Base-by-base conservation (phyloP, 345 rosid genomes). In the Garcia nutans region DNA sequence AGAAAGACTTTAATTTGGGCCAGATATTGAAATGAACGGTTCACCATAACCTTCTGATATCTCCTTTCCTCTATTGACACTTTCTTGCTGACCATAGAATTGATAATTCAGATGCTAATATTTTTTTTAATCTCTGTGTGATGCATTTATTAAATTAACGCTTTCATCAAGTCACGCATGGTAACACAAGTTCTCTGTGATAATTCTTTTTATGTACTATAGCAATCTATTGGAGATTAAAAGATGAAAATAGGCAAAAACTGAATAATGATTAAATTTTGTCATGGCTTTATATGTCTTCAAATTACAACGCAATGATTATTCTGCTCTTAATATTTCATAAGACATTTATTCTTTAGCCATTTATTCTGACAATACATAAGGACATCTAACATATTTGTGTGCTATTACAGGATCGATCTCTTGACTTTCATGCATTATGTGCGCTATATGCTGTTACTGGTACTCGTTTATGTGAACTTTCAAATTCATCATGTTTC, bases 371-470 rank as follows among this genome's bases (percentile, higher is more conserved):
- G 44, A 47, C 42, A 75, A 45, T 26, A 24, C 58, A 15, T 74
- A 52, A 70, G 69, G 69, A 57, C 24, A 24, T 57, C 73, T 74
- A 71, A 87, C 42, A 54, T 68, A 45, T 56, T 80, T 79, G 69
- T 22, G 65, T n/a, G 74, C 56, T 28, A 22, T 71, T 62, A 56
- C 89, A 88, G 91, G 91, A 88, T 64, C 83, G 89, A 59, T 86
- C 91, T 60, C 89, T 88, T 72, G 89, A 84, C 75, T 88, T 88
- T 81, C 78, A 83, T 20, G 86, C 89, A 17, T 78, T 88, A 73
- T 86, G 89, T 76, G 91, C 91, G 33, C 83, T 88, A 13, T 88
- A 88, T 26, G 91, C 91, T 70, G 84, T 88, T 62, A 88, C 91
- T 31, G 91, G 91, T 86, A 82, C 72, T 59, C 42, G 57, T 72